Percentiles rank a stretch among this genome's conserved stretches.
phyloP scores from a whole-genome alignment of 441 rosid genomes.

The Euphorbia celastroides region DNA sequence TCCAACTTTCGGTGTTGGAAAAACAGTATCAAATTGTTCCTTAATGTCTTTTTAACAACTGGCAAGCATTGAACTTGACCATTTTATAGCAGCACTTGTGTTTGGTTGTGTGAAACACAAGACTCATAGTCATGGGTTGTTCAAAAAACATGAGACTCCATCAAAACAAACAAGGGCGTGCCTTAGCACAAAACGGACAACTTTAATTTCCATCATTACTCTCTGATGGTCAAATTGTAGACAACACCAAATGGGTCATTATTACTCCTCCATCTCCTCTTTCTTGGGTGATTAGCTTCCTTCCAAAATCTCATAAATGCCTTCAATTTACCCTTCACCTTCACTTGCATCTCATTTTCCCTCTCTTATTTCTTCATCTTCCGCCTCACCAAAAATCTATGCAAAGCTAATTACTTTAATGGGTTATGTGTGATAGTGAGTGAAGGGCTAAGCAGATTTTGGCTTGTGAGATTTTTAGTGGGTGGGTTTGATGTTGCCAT shows the following conservation, averaged over 20 bases:
- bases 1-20: too few relatives aligned
- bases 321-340: neutral
- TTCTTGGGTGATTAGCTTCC: neutral
- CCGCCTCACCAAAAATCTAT: neutral
- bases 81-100: conserved; percentile 3
- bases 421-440: conserved; percentile 5
- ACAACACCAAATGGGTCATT: conserved; percentile 36
- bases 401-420: neutral
- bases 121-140: conserved; percentile 11
- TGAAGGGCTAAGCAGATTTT: neutral
- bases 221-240: conserved; percentile 21
- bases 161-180: neutral
- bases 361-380: neutral
- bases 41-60: neutral
- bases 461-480: neutral
- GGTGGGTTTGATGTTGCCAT: conserved; percentile 18
- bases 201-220: conserved; percentile 6
- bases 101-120: conserved; percentile 14
- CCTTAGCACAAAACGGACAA: conserved; percentile 6
- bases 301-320: conserved; percentile 8
- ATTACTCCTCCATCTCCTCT: conserved; percentile 14
- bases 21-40: too few relatives aligned
- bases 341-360: too few relatives aligned
- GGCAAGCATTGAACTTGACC: conserved; percentile 12
- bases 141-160: conserved; percentile 23